These are phyloP conservation scores for Plantago ovata DNA, from an alignment of 257 asterid species.

Conservation along the genomic window DNA sequence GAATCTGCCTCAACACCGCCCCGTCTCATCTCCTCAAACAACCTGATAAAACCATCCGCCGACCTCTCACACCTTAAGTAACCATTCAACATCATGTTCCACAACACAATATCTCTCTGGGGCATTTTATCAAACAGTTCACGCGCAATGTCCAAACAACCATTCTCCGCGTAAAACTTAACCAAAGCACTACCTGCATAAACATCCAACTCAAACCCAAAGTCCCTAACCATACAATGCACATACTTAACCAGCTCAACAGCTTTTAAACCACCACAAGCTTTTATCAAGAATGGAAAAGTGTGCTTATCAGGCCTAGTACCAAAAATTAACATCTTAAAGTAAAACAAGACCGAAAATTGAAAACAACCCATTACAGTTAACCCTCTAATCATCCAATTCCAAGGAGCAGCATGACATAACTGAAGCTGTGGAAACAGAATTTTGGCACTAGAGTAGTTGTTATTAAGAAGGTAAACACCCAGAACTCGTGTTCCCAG, in stretches of 20 bases:
- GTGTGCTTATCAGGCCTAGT: conserved; percentile 89
- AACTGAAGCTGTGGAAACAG: conserved; percentile 66
- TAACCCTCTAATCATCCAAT: conserved; percentile 94
- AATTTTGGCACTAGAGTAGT: conserved; percentile 48
- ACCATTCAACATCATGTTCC: conserved; percentile 82
- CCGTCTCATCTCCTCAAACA: conserved; percentile 60
- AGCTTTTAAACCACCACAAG: conserved; percentile 58
- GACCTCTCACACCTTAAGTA: conserved; percentile 39
- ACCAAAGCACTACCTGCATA: conserved; percentile 82
- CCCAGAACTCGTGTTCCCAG: conserved; percentile 83
- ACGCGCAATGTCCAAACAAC: conserved; percentile 52
- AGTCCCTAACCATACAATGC: conserved; percentile 39
- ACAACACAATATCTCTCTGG: conserved; percentile 61
- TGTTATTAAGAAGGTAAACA: conserved; percentile 49
- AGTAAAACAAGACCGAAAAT: conserved; percentile 55
- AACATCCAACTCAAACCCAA: conserved; percentile 68
- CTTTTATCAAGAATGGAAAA: conserved; percentile 76
- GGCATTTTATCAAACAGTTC: conserved; percentile 72
- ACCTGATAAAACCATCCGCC: conserved; percentile 39
- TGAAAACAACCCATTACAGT: conserved; percentile 54
- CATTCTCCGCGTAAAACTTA: conserved; percentile 65
- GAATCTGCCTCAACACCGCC: conserved; percentile 49
- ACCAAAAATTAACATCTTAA: conserved; percentile 77
- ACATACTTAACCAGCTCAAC: conserved; percentile 47
- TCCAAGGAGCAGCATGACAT: conserved; percentile 92